Conservation (phyloP, 116 monocot species). For the Dioscorea cayenensis region DNA sequence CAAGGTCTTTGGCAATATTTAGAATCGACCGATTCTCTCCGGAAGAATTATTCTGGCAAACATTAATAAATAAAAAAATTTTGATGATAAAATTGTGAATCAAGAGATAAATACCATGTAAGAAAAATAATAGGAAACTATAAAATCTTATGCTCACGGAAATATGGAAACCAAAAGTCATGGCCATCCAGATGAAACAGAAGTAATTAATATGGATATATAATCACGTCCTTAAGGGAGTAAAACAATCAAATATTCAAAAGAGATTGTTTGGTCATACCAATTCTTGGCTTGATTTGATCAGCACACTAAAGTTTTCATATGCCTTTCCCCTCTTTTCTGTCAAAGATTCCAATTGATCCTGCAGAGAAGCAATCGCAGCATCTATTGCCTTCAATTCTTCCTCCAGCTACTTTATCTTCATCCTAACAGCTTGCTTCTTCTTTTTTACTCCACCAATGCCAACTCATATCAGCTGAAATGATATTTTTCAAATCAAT, state of each 20-base stretch:
- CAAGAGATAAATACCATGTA: neutral
- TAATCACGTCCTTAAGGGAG: neutral
- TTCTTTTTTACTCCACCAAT: slow-evolving; percentile 78
- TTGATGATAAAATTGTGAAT: neutral
- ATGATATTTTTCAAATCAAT: neutral
- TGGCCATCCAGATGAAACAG: neutral
- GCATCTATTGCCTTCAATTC: slow-evolving; percentile 37
- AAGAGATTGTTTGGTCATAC: slow-evolving; percentile 27
- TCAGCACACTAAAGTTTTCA: slow-evolving; percentile 42
- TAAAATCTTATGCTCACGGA: neutral
- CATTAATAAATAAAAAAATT: neutral
- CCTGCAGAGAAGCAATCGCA: slow-evolving; percentile 52
- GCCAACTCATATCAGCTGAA: slow-evolving; percentile 66
- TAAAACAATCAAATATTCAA: neutral
- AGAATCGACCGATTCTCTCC: slow-evolving; percentile 59
- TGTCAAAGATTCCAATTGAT: slow-evolving; percentile 33
- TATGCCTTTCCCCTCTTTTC: slow-evolving; percentile 58
- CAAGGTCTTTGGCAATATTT: slow-evolving; percentile 58
- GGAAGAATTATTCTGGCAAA: slow-evolving; percentile 60
- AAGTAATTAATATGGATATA: neutral
- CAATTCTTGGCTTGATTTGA: slow-evolving; percentile 53
- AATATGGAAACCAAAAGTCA: neutral
- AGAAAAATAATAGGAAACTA: neutral
- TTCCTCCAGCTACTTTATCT: slow-evolving; percentile 74
- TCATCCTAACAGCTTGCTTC: slow-evolving; percentile 41